Base-by-base conservation (phyloP, 2,329 filamentous ascomycete species). In the Microascus cirrosus region DNA sequence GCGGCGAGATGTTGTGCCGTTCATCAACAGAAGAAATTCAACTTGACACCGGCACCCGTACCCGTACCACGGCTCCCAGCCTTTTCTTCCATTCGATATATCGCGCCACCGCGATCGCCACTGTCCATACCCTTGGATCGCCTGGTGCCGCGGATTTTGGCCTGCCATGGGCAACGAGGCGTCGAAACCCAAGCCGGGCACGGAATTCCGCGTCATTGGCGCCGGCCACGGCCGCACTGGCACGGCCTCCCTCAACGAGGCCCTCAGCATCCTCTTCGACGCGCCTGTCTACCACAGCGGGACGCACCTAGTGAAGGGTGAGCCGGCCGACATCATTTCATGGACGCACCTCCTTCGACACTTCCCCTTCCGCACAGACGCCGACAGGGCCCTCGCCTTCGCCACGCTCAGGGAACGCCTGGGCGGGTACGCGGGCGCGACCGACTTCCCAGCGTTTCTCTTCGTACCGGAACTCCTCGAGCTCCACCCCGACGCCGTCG, bases 401-500 rank as follows among this genome's bases (percentile, higher is more conserved):
- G 45, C 20, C 45, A 50, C 20, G 3, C 45, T 50, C 6, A 6
- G n/a, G 6, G 20, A 50, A 12, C 52, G 18, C 24, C 24, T 54
- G 58, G 66, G 70, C 0, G 71, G 73, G 10, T 68, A 69, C 6
- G 82, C 81, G 18, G 77, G 75, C 24, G 81, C 78, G 12, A 75
- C 77, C 58, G 80, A 80, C 54, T 67, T 82, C 18, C 83, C 85
- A 1, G 71, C 82, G 0, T 72, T 80, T 35, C 85, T 84, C 63
- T 71, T 73, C 61, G 67, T 66, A 51, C 58, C 65, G 53, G 70
- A 73, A 54, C 63, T 73, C 8, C 69, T 71, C 25, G 66, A 65
- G 36, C 42, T 62, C 8, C 67, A 68, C 51, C 68, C 68, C 6
- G 69, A 72, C 11, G 71, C 71, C 55, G 73, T 72, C 59, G 66